A percentile compares a stretch with the other conserved stretches of the same genome.
These are phyloP conservation scores for Didymella glomerata DNA, from an alignment of 2,329 filamentous ascomycete species.

Conservation along the genomic window DNA sequence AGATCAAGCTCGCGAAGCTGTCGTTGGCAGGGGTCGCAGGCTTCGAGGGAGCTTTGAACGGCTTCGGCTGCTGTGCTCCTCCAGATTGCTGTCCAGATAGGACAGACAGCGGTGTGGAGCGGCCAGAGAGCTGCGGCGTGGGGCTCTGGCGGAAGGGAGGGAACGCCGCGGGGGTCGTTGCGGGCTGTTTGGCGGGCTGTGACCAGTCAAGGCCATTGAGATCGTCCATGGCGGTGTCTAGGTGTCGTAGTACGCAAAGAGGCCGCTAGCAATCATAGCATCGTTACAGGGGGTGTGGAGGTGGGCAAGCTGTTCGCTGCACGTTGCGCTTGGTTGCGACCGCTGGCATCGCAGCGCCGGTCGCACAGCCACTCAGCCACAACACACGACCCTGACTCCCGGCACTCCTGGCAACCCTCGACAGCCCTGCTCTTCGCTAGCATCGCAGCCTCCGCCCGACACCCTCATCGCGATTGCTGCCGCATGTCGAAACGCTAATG, in stretches of 20 bases:
- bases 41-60: constrained; percentile 61
- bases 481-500: neutral
- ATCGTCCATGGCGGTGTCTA: constrained; percentile 56
- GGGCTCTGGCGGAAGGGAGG: constrained; percentile 50
- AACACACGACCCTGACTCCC: neutral
- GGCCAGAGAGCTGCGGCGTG: constrained; percentile 52
- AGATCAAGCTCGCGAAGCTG: constrained; percentile 80
- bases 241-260: constrained; percentile 11
- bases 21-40: constrained; percentile 64
- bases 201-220: constrained; percentile 60
- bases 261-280: constrained; percentile 33
- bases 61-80: constrained; percentile 46
- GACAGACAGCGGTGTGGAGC: constrained; percentile 50
- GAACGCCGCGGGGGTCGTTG: constrained; percentile 42
- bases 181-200: constrained; percentile 39
- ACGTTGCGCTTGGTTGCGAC: constrained; percentile 11
- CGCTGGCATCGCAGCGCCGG: constrained; percentile 10
- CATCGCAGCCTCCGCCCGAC: neutral
- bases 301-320: constrained; percentile 10
- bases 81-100: constrained; percentile 53
- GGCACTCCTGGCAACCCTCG: neutral
- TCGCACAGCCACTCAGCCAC: constrained; percentile 22
- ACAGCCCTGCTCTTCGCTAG: neutral
- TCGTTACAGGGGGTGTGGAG: constrained; percentile 23
- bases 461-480: neutral